Base-by-base conservation (phyloP, 2,329 filamentous ascomycete species). In the Cadophora sp. region DNA sequence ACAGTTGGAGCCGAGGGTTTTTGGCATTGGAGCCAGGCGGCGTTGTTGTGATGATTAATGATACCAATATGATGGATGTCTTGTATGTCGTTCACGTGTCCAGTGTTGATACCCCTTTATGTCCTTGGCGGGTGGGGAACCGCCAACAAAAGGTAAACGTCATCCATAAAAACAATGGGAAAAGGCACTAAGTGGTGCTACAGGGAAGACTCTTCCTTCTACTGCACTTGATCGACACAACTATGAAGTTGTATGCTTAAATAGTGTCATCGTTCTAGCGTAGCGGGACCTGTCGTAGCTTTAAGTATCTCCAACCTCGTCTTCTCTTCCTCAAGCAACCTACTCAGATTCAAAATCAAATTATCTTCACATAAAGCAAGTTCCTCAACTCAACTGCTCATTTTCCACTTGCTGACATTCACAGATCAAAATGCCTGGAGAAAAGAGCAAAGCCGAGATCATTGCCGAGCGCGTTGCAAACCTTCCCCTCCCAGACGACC, bases 401-500 rank as follows among this genome's bases (percentile, higher is more conserved):
- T 3, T 9, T 1, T 6, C 27, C 47, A 41, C 13, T 5, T 18
- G 33, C 47, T 53, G 5, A 51, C 14, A 36, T 30, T 51, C 2
- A 62, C 51, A 27, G 45, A 58, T 47, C 68, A 72, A 66, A 27
- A 75, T 75, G 73, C 59, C 74, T 80, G 74, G 78, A 64, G 68
- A 74, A 65, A 64, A 76, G 69, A 78, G 79, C 80, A 92, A 92
- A 79, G 77, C 82, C 71, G 82, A 90, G 64, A 82, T 90, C 79
- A 90, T 94, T 76, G 86, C 89, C 62, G 80, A 91, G 78, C 84
- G 84, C 75, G 84, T 90, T 80, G 81, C 88, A 78, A 93, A 93
- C 80, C 88, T 96, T 39, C 91, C 91, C 61, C 87, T 94, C 60
- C 93, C 92, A 20, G 91, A 95, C 1, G 84, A 94, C 72, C 92